A percentile compares a stretch with the other conserved stretches of the same genome.
Evolutionary conservation across 2,329 filamentous ascomycete genomes (phyloP).

Genomic region (Sporothrix curviconia): DNA sequence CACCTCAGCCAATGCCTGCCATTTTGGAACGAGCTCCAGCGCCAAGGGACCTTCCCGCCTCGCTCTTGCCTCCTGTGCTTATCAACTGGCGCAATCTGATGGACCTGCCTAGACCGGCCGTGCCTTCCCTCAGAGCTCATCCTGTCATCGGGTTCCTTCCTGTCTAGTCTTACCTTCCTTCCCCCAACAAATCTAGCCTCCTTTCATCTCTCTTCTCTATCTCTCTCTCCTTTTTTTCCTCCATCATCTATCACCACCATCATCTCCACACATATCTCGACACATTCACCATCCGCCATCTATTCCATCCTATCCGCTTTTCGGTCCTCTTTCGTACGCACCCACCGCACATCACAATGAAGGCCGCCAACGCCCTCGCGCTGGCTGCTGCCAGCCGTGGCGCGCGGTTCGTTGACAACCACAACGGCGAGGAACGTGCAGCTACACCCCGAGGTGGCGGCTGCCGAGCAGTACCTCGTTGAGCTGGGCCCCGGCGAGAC

Average conservation of each 20-base stretch:
- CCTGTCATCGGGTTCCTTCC: too few species aligned
- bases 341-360: slow-evolving; percentile 34
- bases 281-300: background rate
- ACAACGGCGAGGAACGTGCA: slow-evolving; percentile 45
- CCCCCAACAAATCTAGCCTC: background rate
- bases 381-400: slow-evolving; percentile 48
- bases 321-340: too few species aligned
- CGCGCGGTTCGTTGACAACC: slow-evolving; percentile 51
- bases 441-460: slow-evolving; percentile 35
- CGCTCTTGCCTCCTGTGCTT: too few species aligned
- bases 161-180: too few species aligned
- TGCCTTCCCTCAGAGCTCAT: too few species aligned
- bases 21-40: too few species aligned
- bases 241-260: background rate
- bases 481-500: slow-evolving; percentile 80
- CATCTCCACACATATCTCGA: background rate
- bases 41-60: too few species aligned
- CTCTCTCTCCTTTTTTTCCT: background rate
- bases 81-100: too few species aligned
- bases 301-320: too few species aligned
- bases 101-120: too few species aligned
- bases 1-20: background rate
- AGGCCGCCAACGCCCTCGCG: slow-evolving; percentile 45
- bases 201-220: background rate
- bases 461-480: slow-evolving; percentile 60